Evolutionary conservation across 441 rosid genomes (phyloP).

Genomic region (Flueggea neowawraea): DNA sequence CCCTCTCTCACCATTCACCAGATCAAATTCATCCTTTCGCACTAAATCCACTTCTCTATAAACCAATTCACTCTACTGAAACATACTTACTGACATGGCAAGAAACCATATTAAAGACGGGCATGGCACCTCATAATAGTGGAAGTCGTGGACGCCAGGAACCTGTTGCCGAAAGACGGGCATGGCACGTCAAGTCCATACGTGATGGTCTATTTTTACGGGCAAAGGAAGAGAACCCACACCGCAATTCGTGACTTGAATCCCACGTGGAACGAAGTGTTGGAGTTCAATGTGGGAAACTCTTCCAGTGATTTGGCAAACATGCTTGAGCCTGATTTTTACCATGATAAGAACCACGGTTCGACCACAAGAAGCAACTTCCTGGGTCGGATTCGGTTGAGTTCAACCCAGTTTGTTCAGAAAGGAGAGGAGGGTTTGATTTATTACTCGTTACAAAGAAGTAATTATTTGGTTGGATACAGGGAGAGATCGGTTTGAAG

Average conservation of each 20-base stretch:
- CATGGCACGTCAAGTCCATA: conserved; percentile 92
- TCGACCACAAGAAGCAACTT: conserved; percentile 64
- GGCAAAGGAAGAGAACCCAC: conserved; percentile 65
- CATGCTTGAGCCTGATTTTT: conserved; percentile 69
- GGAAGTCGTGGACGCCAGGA: conserved; percentile 71
- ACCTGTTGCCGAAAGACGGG: conserved; percentile 78
- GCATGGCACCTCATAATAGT: conserved; percentile 84
- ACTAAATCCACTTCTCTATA: background rate
- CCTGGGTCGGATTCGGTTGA: conserved; percentile 66
- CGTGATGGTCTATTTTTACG: conserved; percentile 79
- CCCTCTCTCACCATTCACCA: background rate
- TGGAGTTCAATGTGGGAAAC: conserved; percentile 78
- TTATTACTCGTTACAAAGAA: conserved; percentile 69
- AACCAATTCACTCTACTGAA: background rate
- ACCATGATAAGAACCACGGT: conserved; percentile 65
- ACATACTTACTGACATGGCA: conserved; percentile 14
- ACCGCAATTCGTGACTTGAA: conserved; percentile 67
- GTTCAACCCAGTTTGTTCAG: conserved; percentile 59
- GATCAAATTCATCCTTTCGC: background rate
- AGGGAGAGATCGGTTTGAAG: conserved; percentile 77
- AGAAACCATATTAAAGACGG: conserved; percentile 69
- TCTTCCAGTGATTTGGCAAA: conserved; percentile 59
- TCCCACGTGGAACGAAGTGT: conserved; percentile 77
- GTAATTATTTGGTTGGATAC: conserved; percentile 48
- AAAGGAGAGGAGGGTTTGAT: conserved; percentile 86